Evolutionary conservation across 768 basidiomycete genomes (phyloP).

Genomic region (Antrodiella citrinella): DNA sequence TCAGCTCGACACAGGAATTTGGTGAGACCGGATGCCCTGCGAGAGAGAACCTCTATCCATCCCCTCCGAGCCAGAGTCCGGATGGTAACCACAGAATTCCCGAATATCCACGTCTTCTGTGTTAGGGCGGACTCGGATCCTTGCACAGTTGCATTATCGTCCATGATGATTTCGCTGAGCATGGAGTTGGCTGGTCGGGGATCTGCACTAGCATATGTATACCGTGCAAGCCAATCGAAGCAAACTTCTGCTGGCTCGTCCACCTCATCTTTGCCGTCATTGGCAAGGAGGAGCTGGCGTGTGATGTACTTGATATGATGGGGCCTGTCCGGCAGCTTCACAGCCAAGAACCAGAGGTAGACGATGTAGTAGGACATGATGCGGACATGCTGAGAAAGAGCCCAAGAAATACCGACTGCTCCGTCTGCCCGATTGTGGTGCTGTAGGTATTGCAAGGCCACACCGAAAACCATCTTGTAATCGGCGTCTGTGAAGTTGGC

Average conservation of each 20-base stretch:
- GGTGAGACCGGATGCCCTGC: constrained; percentile 85
- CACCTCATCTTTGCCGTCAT: constrained; percentile 55
- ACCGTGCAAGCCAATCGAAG: constrained; percentile 95
- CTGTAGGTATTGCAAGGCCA: constrained; percentile 89
- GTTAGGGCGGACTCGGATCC: constrained; percentile 32
- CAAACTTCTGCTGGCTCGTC: constrained; percentile 94
- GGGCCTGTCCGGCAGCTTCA: constrained; percentile 75
- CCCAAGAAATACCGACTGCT: constrained; percentile 64
- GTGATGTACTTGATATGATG: constrained; percentile 81
- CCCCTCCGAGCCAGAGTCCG: constrained; percentile 64
- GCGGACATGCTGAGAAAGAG: constrained; percentile 85
- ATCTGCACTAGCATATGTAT: constrained; percentile 90
- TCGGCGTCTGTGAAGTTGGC: constrained; percentile 88
- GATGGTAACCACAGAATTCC: constrained; percentile 79
- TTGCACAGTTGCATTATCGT: constrained; percentile 27
- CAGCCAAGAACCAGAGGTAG: constrained; percentile 90
- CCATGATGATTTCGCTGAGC: constrained; percentile 74
- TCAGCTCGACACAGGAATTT: constrained; percentile 79
- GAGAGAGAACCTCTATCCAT: constrained; percentile 82
- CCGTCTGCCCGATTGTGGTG: constrained; percentile 68
- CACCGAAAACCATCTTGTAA: constrained; percentile 90
- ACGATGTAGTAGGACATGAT: constrained; percentile 85
- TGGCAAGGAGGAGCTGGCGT: constrained; percentile 77
- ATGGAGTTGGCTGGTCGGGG: constrained; percentile 79
- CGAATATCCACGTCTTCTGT: constrained; percentile 81